Conservation (phyloP, 2,329 filamentous ascomycete species). For the Trichophyton rubrum region DNA sequence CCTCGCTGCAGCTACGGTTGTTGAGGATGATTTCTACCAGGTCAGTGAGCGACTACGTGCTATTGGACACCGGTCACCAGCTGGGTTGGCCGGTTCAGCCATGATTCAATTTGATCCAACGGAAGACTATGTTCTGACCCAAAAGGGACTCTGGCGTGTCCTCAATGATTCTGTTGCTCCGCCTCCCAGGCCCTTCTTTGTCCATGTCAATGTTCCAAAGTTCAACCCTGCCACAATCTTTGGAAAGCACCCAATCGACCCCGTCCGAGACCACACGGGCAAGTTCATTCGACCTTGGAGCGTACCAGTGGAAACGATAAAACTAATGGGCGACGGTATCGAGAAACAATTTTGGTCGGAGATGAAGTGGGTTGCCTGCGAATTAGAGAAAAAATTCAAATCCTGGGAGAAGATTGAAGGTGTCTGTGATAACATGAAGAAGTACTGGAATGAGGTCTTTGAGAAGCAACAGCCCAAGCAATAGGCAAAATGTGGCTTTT, state of each 20-base stretch:
- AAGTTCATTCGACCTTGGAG: conserved; percentile 25
- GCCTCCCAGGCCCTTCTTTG: conserved; percentile 26
- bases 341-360: conserved; percentile 29
- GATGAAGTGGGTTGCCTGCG: conserved; percentile 28
- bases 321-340: conserved; percentile 24
- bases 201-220: conserved; percentile 31
- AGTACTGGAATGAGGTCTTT: conserved; percentile 28
- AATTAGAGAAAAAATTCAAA: conserved; percentile 23
- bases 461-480: conserved; percentile 5
- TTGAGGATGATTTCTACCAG: conserved; percentile 31
- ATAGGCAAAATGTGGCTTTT: background rate
- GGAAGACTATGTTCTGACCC: conserved; percentile 20
- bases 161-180: conserved; percentile 20
- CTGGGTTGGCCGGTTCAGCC: conserved; percentile 25
- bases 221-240: conserved; percentile 30
- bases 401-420: conserved; percentile 23
- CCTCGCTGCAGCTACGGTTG: conserved; percentile 32
- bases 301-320: conserved; percentile 19
- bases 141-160: conserved; percentile 19
- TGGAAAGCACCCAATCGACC: conserved; percentile 19
- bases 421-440: conserved; percentile 23
- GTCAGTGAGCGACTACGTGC: conserved; percentile 28
- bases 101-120: conserved; percentile 29
- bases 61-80: conserved; percentile 21
- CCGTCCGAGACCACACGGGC: conserved; percentile 21